Conservation (phyloP, 495 filamentous ascomycete genomes). For the Lindgomyces ingoldianus region DNA sequence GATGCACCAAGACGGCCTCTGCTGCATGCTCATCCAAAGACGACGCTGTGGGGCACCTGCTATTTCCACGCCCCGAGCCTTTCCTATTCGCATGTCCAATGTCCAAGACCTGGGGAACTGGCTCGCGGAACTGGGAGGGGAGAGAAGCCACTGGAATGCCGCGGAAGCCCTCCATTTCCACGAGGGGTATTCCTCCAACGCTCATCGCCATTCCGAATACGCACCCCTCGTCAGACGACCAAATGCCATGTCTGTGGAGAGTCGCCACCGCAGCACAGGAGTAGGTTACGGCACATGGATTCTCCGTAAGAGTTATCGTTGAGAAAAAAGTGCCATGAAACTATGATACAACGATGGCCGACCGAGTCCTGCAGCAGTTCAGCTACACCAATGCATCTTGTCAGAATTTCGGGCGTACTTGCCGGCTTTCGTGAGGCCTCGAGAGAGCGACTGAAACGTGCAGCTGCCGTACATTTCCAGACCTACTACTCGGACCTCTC, state of each 20-base stretch:
- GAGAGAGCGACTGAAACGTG: conserved; percentile 10
- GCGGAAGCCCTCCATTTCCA: conserved; percentile 9
- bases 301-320: not conserved
- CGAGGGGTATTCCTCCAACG: not conserved
- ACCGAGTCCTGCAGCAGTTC: not conserved
- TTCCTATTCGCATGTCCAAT: conserved; percentile 14
- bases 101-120: conserved; percentile 32
- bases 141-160: conserved; percentile 6
- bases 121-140: conserved; percentile 5
- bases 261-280: conserved; percentile 24
- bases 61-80: conserved; percentile 11
- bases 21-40: not conserved
- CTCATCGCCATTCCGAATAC: conserved; percentile 10
- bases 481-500: not conserved
- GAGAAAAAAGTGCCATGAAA: not conserved
- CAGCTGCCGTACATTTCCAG: conserved; percentile 2
- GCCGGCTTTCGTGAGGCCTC: conserved; percentile 4
- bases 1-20: conserved; percentile 14
- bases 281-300: not conserved
- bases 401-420: conserved; percentile 7
- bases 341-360: conserved; percentile 14
- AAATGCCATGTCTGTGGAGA: conserved; percentile 1
- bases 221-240: conserved; percentile 15
- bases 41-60: conserved; percentile 21
- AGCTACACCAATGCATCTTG: conserved; percentile 15